Evolutionary conservation across 2,329 filamentous ascomycete genomes (phyloP).

Genomic region (Nectriaceae sp.): DNA sequence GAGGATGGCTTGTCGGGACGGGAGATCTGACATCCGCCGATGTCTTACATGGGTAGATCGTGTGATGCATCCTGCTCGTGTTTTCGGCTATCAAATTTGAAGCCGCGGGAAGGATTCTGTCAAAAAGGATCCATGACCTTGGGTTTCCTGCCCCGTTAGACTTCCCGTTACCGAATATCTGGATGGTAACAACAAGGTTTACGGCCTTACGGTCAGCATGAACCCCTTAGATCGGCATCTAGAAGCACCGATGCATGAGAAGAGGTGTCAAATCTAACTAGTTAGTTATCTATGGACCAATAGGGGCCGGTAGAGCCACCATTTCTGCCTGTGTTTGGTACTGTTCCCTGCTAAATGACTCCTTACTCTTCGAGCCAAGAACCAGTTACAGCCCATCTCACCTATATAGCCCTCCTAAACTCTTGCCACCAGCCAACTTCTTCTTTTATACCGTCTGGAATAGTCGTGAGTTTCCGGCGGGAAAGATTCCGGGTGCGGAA

Average conservation of each 20-base stretch:
- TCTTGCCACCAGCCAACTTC: background rate
- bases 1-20: background rate
- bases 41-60: background rate
- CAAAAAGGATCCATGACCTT: background rate
- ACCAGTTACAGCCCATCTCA: background rate
- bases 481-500: background rate
- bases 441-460: background rate
- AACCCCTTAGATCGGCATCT: no score
- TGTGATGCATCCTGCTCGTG: background rate
- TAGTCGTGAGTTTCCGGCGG: background rate
- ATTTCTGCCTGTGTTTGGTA: no score
- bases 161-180: no score
- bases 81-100: background rate
- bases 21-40: background rate
- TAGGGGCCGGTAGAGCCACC: no score
- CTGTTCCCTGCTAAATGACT: no score
- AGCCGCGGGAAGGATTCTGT: background rate
- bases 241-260: no score
- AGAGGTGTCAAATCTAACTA: no score
- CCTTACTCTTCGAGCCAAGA: no score
- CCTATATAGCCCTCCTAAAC: background rate
- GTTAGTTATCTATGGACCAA: no score
- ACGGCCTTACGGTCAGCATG: no score
- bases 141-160: background rate
- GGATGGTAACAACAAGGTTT: no score